Conservation (phyloP, 2,329 filamentous ascomycete genomes). For the Simplicillium sp. region DNA sequence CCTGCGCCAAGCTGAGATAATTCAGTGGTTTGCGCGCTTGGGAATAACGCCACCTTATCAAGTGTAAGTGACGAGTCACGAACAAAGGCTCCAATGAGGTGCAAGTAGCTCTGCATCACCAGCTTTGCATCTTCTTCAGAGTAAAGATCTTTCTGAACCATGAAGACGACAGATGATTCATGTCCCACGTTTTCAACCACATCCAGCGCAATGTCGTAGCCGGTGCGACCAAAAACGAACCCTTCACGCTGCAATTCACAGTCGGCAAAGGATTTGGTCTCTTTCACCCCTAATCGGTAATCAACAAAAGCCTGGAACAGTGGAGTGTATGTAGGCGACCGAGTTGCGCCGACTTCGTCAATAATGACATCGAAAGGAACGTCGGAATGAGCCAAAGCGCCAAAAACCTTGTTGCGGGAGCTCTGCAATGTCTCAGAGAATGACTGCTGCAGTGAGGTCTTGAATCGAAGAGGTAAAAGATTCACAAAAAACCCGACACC, state of each 20-base stretch:
- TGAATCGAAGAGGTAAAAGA: conserved; percentile 30
- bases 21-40: no score
- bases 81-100: conserved; percentile 7
- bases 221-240: conserved; percentile 10
- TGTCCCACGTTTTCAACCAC: conserved; percentile 8
- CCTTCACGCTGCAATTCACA: conserved; percentile 12
- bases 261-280: conserved; percentile 12
- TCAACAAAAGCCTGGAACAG: conserved; percentile 38
- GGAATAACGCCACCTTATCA: conserved; percentile 10
- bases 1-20: no score
- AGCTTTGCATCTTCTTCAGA: conserved; percentile 6
- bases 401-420: conserved; percentile 16
- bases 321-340: conserved; percentile 27
- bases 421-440: conserved; percentile 13
- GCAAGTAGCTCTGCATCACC: conserved; percentile 8
- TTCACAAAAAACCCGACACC: conserved; percentile 34
- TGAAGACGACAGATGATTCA: conserved; percentile 7
- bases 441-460: conserved; percentile 6
- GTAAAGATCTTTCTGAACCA: conserved; percentile 12
- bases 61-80: conserved; percentile 19
- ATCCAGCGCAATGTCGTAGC: conserved; percentile 15
- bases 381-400: conserved; percentile 25
- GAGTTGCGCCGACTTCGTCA: conserved; percentile 26
- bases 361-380: conserved; percentile 37
- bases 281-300: conserved; percentile 25